Percentiles rank a stretch among this genome's conserved stretches.
Conservation (phyloP, 2,329 filamentous ascomycete genomes). For the Pseudogymnoascus sp. region DNA sequence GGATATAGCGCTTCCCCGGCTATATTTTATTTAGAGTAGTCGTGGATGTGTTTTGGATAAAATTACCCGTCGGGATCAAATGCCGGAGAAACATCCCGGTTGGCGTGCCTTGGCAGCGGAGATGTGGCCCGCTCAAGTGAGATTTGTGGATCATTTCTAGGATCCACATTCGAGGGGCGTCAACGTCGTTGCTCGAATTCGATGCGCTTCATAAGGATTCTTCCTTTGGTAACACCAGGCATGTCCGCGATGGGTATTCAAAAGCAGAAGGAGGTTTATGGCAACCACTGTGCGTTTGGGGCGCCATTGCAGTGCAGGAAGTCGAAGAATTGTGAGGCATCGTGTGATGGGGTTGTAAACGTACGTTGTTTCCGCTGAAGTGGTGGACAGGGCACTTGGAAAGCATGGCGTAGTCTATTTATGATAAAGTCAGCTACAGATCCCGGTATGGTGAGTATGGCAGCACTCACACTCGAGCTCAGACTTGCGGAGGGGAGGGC, state of each 20-base stretch:
- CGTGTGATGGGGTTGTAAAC: constrained; percentile 34
- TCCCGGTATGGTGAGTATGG: not conserved
- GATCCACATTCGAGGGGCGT: not conserved
- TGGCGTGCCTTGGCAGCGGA: constrained; percentile 3
- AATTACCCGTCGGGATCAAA: not conserved
- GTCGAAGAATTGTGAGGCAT: not conserved
- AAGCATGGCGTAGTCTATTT: constrained; percentile 68
- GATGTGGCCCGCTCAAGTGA: not conserved
- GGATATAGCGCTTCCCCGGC: not conserved
- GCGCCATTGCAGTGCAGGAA: not conserved
- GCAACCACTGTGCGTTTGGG: not conserved
- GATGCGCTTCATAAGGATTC: not conserved
- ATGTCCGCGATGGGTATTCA: not conserved
- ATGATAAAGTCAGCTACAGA: not conserved
- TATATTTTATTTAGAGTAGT: not conserved
- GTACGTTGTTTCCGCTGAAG: constrained; percentile 98
- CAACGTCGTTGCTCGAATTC: not conserved
- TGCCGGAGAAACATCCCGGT: not conserved
- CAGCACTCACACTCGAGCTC: constrained; percentile 65
- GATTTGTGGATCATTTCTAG: not conserved
- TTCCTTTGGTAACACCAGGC: not conserved
- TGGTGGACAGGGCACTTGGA: constrained; percentile 95
- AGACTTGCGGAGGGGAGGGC: constrained; percentile 92
- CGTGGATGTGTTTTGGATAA: not conserved
- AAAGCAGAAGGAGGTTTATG: not conserved